phyloP scores from a whole-genome alignment of 352 stramenopile genomes.

The Salisapilia sapeloensis region DNA sequence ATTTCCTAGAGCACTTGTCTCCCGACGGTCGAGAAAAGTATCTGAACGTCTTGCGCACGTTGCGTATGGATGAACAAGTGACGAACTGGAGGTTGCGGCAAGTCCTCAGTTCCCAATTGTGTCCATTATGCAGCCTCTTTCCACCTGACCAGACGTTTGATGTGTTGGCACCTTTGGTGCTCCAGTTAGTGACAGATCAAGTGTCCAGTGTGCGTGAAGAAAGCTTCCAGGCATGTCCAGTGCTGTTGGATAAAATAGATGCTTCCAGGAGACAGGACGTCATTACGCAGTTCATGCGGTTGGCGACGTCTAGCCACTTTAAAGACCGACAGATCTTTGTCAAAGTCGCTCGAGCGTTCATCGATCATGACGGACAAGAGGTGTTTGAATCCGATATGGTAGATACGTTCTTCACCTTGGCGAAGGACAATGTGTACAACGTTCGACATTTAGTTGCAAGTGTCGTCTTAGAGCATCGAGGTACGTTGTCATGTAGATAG shows the following conservation, averaged over 20 bases:
- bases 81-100: conserved; percentile 78
- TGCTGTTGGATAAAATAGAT: conserved; percentile 47
- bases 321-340: conserved; percentile 54
- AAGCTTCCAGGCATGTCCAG: conserved; percentile 54
- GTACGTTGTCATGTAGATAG: conserved; percentile 2
- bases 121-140: conserved; percentile 55
- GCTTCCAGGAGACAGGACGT: too few relatives aligned
- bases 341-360: conserved; percentile 39
- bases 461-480: conserved; percentile 24
- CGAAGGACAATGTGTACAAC: conserved; percentile 47
- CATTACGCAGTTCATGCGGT: conserved; percentile 22
- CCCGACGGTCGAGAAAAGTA: conserved; percentile 60
- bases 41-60: conserved; percentile 48
- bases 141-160: conserved; percentile 46
- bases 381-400: conserved; percentile 38
- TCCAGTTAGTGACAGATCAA: conserved; percentile 58
- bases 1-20: conserved; percentile 65
- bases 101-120: conserved; percentile 55
- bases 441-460: conserved; percentile 46
- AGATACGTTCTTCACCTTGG: conserved; percentile 33
- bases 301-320: conserved; percentile 36
- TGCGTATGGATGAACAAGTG: conserved; percentile 24
- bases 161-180: conserved; percentile 56
- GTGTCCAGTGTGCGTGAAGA: conserved; percentile 55
- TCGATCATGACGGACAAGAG: conserved; percentile 6